Conservation (phyloP, 2,329 filamentous ascomycete species). For the Paecilomyces sp. region DNA sequence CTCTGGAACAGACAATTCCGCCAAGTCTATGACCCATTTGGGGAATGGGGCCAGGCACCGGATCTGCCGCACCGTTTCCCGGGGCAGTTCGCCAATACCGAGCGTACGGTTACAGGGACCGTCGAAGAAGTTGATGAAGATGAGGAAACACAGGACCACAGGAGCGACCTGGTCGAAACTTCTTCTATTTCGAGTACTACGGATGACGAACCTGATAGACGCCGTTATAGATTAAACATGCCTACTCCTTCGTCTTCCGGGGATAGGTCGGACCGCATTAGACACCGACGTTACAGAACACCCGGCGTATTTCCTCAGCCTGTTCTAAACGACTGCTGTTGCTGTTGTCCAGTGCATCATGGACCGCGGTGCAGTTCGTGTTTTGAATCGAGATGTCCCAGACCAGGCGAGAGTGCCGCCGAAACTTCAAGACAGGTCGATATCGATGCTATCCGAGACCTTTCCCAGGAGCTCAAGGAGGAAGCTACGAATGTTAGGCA, state of each 20-base stretch:
- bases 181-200: background rate
- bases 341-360: background rate
- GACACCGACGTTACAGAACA: background rate
- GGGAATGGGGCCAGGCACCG: background rate
- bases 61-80: background rate
- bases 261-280: background rate
- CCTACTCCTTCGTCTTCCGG: background rate
- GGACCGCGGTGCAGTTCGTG: background rate
- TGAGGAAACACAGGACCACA: background rate
- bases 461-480: slow-evolving; percentile 3
- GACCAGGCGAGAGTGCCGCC: background rate
- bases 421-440: background rate
- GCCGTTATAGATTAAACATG: background rate
- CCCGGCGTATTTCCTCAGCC: background rate
- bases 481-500: slow-evolving; percentile 2
- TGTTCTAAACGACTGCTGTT: background rate
- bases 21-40: background rate
- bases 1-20: background rate
- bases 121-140: background rate
- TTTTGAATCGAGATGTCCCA: background rate
- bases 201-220: background rate
- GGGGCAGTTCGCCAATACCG: background rate
- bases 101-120: background rate
- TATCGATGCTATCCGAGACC: background rate
- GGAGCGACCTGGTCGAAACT: background rate